These are phyloP conservation scores for Gnomoniopsis smithogilvyi DNA, from an alignment of 2,329 filamentous ascomycete genomes.

Conservation along the genomic window DNA sequence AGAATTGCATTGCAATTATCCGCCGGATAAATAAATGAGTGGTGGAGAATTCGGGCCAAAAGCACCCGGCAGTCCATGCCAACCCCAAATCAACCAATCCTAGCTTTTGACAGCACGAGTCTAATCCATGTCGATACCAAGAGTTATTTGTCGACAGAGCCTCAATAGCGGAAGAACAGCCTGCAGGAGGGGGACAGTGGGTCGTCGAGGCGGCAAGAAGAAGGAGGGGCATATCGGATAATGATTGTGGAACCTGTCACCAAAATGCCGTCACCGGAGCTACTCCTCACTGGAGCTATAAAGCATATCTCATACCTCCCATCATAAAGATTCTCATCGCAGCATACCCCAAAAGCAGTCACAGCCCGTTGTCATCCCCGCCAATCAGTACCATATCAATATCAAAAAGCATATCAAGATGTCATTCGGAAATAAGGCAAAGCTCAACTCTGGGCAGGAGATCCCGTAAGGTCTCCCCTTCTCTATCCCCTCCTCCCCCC, in stretches of 20 bases:
- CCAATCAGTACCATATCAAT: not conserved
- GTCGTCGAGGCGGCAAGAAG: too few relatives aligned
- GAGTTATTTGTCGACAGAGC: not conserved
- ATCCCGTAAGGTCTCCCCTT: slow-evolving; percentile 46
- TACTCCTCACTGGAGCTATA: slow-evolving; percentile 13
- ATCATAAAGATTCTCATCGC: not conserved
- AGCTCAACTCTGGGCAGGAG: slow-evolving; percentile 61
- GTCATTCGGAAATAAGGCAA: slow-evolving; percentile 55
- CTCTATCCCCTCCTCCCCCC: slow-evolving; percentile 50
- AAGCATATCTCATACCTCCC: slow-evolving; percentile 3
- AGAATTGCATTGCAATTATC: not conserved
- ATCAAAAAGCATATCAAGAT: slow-evolving; percentile 32
- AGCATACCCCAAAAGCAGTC: not conserved
- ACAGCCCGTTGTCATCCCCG: not conserved
- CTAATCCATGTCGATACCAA: not conserved
- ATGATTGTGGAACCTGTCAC: not conserved
- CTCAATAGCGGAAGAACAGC: too few relatives aligned
- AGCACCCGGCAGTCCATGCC: not conserved
- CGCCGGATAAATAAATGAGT: not conserved
- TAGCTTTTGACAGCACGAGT: not conserved
- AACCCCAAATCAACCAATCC: not conserved
- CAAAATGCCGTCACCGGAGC: not conserved
- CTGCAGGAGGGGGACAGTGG: too few relatives aligned
- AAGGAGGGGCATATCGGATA: not conserved
- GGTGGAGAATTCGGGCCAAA: not conserved